Base-by-base conservation (phyloP, 2,329 filamentous ascomycete species). In the Cladosporium sp. region DNA sequence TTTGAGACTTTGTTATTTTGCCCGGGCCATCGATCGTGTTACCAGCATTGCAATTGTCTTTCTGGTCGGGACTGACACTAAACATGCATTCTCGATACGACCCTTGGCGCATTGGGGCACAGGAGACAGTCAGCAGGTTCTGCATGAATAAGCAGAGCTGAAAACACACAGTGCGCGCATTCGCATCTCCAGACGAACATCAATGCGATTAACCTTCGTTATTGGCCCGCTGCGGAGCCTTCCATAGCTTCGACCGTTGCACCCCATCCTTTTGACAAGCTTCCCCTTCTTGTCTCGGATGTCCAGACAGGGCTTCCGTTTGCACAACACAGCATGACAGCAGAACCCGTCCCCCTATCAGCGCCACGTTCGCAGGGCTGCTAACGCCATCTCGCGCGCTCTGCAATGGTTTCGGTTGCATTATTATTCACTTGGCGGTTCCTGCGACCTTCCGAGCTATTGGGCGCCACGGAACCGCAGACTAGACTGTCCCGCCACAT, bases 1-100 rank as follows among this genome's bases (percentile, higher is more conserved):
- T 37, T 29, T 45, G 19, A 45, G 30, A 45, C 19, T 45, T 45
- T n/a, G n/a, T n/a, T n/a, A n/a, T n/a, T n/a, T n/a, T n/a, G n/a
- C n/a, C n/a, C n/a, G n/a, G n/a, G n/a, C n/a, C n/a, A n/a, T n/a
- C n/a, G n/a, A n/a, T n/a, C n/a, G n/a, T n/a, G n/a, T n/a, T n/a
- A n/a, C n/a, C n/a, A n/a, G n/a, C n/a, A n/a, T n/a, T n/a, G n/a
- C n/a, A n/a, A n/a, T n/a, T n/a, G n/a, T n/a, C n/a, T n/a, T n/a
- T n/a, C n/a, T n/a, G n/a, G n/a, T n/a, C n/a, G n/a, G n/a, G n/a
- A n/a, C n/a, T n/a, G n/a, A n/a, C n/a, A n/a, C n/a, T n/a, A n/a
- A n/a, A n/a, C n/a, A n/a, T n/a, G n/a, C n/a, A n/a, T n/a, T n/a
- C 29, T 45, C 30, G 34, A 19, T 24, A 27, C 2, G 2, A 20